These are phyloP conservation scores for Starmerella khaoyaiensis DNA, from an alignment of 805 yeast genomes.

Conservation along the genomic window DNA sequence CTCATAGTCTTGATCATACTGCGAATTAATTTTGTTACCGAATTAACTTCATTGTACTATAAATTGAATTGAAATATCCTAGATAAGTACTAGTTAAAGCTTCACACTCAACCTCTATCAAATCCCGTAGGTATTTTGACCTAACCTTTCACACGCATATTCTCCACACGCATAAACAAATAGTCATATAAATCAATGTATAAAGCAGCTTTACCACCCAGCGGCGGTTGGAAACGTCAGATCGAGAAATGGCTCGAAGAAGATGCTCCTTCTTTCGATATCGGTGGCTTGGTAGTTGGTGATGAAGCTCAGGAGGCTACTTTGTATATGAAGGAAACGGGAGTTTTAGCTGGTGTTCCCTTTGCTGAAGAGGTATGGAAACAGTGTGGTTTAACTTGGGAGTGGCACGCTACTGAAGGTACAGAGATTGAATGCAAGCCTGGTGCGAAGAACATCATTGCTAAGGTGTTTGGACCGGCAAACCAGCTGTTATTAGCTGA, in stretches of 20 bases:
- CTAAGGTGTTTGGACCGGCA: conserved; percentile 68
- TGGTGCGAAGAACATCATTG: conserved; percentile 53
- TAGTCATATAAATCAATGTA: conserved; percentile 14
- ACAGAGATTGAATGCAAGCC: conserved; percentile 29
- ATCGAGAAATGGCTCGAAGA: conserved; percentile 67
- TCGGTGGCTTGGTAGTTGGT: conserved; percentile 94
- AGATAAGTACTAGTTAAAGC: too few relatives aligned
- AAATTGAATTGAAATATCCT: too few relatives aligned
- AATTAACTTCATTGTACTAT: too few relatives aligned
- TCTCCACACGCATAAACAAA: too few relatives aligned
- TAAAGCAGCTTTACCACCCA: conserved; percentile 41
- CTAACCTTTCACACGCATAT: too few relatives aligned
- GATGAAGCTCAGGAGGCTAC: conserved; percentile 55
- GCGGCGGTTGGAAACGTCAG: conserved; percentile 71
- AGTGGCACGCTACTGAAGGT: conserved; percentile 72
- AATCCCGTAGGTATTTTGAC: too few relatives aligned
- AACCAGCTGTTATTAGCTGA: conserved; percentile 71
- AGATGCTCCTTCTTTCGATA: conserved; percentile 88
- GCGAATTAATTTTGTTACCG: too few relatives aligned
- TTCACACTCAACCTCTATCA: too few relatives aligned
- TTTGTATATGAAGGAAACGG: conserved; percentile 66
- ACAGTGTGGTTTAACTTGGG: conserved; percentile 58
- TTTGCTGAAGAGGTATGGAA: conserved; percentile 74
- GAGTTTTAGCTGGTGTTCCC: conserved; percentile 74
- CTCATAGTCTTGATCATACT: too few relatives aligned